Percentiles rank a stretch among this genome's conserved stretches.
Evolutionary conservation across 2,329 filamentous ascomycete species (phyloP).

Genomic region (Aspergillus sp.): DNA sequence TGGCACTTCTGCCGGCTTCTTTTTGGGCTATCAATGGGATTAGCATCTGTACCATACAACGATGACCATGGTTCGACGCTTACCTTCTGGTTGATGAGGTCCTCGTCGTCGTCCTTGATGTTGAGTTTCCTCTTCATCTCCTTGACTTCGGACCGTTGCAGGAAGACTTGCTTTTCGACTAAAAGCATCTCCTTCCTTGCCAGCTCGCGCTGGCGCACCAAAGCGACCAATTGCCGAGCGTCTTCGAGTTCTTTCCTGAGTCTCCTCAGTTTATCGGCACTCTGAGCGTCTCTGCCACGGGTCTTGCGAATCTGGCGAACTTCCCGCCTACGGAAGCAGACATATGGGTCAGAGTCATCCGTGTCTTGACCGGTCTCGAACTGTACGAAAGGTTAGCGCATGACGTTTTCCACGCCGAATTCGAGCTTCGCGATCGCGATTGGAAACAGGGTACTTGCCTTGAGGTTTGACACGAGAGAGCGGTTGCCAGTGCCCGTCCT

Average conservation of each 20-base stretch:
- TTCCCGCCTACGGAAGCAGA: conserved; percentile 95
- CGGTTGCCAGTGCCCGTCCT: conserved; percentile 67
- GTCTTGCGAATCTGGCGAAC: conserved; percentile 94
- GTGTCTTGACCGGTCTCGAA: conserved; percentile 93
- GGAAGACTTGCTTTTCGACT: conserved; percentile 75
- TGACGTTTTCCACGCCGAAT: neutral
- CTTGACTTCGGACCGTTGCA: conserved; percentile 79
- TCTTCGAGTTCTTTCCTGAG: conserved; percentile 88
- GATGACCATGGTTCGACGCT: conserved; percentile 32
- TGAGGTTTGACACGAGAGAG: conserved; percentile 73
- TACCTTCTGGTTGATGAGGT: conserved; percentile 92
- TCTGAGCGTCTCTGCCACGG: conserved; percentile 86
- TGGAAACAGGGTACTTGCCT: conserved; percentile 47
- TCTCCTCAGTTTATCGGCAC: conserved; percentile 90
- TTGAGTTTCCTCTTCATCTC: conserved; percentile 83
- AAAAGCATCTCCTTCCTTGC: conserved; percentile 74
- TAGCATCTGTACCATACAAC: conserved; percentile 37
- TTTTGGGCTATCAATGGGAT: conserved; percentile 62
- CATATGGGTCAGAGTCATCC: conserved; percentile 94
- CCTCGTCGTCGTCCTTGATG: conserved; percentile 91
- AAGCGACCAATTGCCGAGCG: conserved; percentile 73
- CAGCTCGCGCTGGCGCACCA: conserved; percentile 77
- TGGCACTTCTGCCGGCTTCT: conserved; percentile 62
- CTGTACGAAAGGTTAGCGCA: conserved; percentile 29
- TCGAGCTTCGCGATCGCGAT: neutral